Evolutionary conservation across 2,329 filamentous ascomycete species (phyloP), one percentile per base, ranked within the genome.

Genomic region (Elsinoe necatrix): DNA sequence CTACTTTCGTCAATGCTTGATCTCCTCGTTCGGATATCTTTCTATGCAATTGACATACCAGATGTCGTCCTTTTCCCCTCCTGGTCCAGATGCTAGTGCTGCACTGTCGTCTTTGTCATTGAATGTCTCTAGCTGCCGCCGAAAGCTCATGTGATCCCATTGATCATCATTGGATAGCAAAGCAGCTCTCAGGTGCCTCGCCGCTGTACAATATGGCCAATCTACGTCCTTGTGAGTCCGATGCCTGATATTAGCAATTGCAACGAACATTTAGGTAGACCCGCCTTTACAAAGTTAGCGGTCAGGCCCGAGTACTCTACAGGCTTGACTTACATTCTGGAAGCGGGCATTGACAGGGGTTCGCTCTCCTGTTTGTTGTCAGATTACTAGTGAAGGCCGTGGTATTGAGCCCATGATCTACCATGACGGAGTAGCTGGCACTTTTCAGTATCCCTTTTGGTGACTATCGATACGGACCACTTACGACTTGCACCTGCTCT

Each of bases 121-220:
- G 68, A 96, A 93, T 0, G 86, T 87, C 72, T 98, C 93, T 48
- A 96, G 78, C 47, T 87, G 83, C 59, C 90, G 81, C 63, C 84
- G 75, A 72, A 81, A 86, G 63, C 78, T 75, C 59, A 86, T 73
- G 1, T 73, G 72, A 63, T 82, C 78, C 81, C 80, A 85, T 54
- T 72, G 67, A 65, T 77, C 77, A 57, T 77, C 76, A 45, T 73
- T 78, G 37, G 73, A 74, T 61, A 82, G 74, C 21, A 84, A 77
- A 59, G 81, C 77, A 58, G 80, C 80, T 23, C 77, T 81, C 68
- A 97, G 79, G 62, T 85, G 84, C 58, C 82, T 80, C 20, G 87
- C 87, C 56, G 85, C 82, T 62, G 81, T 80, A 73, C 93, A 98
- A 73, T 96, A 97, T 1, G 93, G 89, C 93, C 93, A 98, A 72